Conservation (phyloP, 2,329 filamentous ascomycete genomes). For the Colletotrichum truncatum region DNA sequence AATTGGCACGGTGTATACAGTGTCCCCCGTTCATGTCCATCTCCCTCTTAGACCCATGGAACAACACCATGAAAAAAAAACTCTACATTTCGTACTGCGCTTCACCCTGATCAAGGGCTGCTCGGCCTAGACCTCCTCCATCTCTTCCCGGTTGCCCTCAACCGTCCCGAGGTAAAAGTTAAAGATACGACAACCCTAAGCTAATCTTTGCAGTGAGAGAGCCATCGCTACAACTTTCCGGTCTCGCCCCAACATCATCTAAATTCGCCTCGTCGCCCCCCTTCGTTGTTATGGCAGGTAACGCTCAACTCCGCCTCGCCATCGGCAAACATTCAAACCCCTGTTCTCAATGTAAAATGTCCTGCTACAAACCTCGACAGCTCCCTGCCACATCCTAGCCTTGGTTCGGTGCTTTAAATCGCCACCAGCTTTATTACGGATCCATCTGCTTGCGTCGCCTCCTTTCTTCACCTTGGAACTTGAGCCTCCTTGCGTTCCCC, state of each 20-base stretch:
- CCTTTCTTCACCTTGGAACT: background rate
- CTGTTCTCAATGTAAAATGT: background rate
- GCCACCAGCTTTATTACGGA: slow-evolving; percentile 5
- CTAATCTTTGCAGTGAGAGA: background rate
- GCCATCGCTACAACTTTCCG: background rate
- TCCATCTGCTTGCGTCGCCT: slow-evolving; percentile 4
- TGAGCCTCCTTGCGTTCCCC: slow-evolving; percentile 5
- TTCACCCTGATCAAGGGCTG: background rate
- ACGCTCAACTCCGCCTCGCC: background rate
- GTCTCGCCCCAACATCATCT: slow-evolving; percentile 2
- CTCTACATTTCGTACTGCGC: background rate
- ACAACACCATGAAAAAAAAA: background rate
- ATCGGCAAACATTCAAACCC: background rate
- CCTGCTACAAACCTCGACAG: background rate
- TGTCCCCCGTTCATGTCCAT: background rate
- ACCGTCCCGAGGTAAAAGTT: background rate
- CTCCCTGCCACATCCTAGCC: slow-evolving; percentile 3
- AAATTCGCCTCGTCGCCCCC: background rate
- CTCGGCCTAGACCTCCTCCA: background rate
- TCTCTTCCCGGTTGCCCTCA: background rate
- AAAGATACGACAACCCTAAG: background rate
- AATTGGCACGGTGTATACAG: background rate
- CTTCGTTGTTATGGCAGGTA: background rate
- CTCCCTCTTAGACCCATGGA: background rate
- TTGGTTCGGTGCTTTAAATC: background rate